Percentiles rank a stretch among this genome's conserved stretches.
These are phyloP conservation scores for Filobasidium uniguttulatum DNA, from an alignment of 1,284 basidiomycete species.

Conservation along the genomic window DNA sequence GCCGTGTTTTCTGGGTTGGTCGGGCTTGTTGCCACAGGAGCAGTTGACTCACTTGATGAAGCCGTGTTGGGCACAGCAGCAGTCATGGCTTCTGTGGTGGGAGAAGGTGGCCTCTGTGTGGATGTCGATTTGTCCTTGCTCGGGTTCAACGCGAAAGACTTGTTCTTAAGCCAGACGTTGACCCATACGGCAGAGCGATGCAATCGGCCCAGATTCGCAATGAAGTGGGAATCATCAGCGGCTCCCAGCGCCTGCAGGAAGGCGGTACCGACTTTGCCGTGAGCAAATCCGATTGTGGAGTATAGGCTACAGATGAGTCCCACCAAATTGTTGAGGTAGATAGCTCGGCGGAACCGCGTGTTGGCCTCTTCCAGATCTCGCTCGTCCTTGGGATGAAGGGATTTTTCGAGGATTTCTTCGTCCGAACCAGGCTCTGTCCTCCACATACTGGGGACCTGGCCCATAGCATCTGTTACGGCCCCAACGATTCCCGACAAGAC, in stretches of 20 bases:
- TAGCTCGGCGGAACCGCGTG: slow-evolving; percentile 56
- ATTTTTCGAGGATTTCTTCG: not conserved
- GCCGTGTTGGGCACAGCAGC: not conserved
- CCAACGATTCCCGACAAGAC: slow-evolving; percentile 59
- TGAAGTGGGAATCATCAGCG: slow-evolving; percentile 48
- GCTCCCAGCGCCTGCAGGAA: slow-evolving; percentile 63
- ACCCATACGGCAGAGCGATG: slow-evolving; percentile 80
- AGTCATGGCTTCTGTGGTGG: not conserved
- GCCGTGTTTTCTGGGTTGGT: too few relatives aligned
- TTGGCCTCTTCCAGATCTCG: slow-evolving; percentile 46
- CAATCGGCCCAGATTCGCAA: slow-evolving; percentile 62
- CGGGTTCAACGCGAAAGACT: slow-evolving; percentile 23
- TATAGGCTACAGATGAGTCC: slow-evolving; percentile 81
- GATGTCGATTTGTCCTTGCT: slow-evolving; percentile 9
- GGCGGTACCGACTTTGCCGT: slow-evolving; percentile 59
- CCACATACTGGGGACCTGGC: not conserved
- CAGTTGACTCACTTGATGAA: not conserved
- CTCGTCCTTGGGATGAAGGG: not conserved
- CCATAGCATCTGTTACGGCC: slow-evolving; percentile 56
- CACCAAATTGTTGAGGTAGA: slow-evolving; percentile 62
- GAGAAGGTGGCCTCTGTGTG: slow-evolving; percentile 9
- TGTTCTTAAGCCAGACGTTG: slow-evolving; percentile 58
- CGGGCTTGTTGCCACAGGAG: too few relatives aligned
- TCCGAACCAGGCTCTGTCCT: not conserved
- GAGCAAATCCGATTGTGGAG: slow-evolving; percentile 69